These are phyloP conservation scores for Discostella stelligera DNA, from an alignment of 352 stramenopile species.

Conservation along the genomic window DNA sequence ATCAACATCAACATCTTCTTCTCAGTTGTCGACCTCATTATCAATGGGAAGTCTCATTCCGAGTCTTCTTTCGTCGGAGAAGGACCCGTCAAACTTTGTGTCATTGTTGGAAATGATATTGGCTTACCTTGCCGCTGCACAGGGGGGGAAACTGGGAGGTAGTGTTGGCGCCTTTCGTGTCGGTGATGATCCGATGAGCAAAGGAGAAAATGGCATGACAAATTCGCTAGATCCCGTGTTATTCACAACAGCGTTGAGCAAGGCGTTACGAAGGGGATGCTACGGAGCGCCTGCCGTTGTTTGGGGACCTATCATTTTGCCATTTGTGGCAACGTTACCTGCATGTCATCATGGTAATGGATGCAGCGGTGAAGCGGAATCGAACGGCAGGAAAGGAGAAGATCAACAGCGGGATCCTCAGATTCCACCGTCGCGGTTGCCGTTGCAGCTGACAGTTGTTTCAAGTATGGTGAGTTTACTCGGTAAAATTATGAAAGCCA, in stretches of 20 bases:
- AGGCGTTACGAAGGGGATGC: slow-evolving; percentile 62
- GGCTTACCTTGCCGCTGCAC: slow-evolving; percentile 31
- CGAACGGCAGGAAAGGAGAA: neutral
- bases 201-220: slow-evolving; percentile 1
- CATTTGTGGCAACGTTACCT: slow-evolving; percentile 56
- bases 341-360: neutral
- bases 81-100: slow-evolving; percentile 60
- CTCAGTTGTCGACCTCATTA: slow-evolving; percentile 19
- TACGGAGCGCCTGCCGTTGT: slow-evolving; percentile 44
- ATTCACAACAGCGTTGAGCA: slow-evolving; percentile 61
- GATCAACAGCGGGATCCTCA: neutral
- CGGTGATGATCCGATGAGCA: neutral
- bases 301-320: slow-evolving; percentile 70
- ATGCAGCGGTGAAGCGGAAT: neutral
- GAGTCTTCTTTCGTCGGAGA: slow-evolving; percentile 63
- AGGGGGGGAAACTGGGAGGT: neutral
- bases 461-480: slow-evolving; percentile 40
- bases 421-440: neutral
- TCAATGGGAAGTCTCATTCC: slow-evolving; percentile 51
- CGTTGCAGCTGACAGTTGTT: slow-evolving; percentile 34
- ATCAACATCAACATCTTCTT: neutral
- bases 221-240: slow-evolving; percentile 13
- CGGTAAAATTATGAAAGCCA: neutral
- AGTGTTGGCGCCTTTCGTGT: neutral
- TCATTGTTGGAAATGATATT: slow-evolving; percentile 66